Base-by-base conservation (phyloP, 768 basidiomycete species). In the Gymnopilus dilepis region DNA sequence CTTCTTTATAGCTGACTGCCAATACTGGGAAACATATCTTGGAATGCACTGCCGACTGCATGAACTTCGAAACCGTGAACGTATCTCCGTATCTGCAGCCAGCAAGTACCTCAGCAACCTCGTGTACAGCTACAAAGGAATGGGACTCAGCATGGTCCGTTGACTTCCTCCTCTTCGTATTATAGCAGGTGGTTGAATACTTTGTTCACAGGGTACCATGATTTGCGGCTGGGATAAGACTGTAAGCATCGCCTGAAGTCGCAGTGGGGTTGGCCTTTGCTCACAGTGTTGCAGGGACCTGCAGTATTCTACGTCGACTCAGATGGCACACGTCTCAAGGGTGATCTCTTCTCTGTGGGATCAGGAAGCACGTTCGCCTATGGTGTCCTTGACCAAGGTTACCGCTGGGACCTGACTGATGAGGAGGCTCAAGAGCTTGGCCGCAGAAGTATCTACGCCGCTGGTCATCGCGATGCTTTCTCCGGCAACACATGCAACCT, bases 191-290 rank as follows among this genome's bases (percentile, higher is more conserved):
- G 61, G 51, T 55, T 58, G 42, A 38, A 42, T 38, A 15, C 19
- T 47, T 48, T 61, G 34, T 50, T 3, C 50, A 11, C 68, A 96
- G 95, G 97, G 97, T 52, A 99, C 97, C 0, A 99, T 99, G 97
- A 96, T 99, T 59, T 98, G 96, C 70, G 97, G 97, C 26, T 99
- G 96, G 95, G 97, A 99, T 78, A 99, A 99, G 81, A 98, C 96
- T 12, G 92, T 91, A 62, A 69, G 89, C 77, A 21, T 53, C 13
- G 1, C 31, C 21, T n/a, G 62, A 24, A 28, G 19, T 30, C 17
- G 31, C 21, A 31, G 38, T 28, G 51, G 53, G 50, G 64, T 38
- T 59, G 31, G 50, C n/a, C 52, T 9, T 40, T 26, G 58, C 17
- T 60, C 56, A 56, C 11, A 28, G n/a, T 50, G 37, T 24, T 4